These are phyloP conservation scores for Scytalidium lignicola DNA, from an alignment of 2,329 filamentous ascomycete species.

Conservation along the genomic window DNA sequence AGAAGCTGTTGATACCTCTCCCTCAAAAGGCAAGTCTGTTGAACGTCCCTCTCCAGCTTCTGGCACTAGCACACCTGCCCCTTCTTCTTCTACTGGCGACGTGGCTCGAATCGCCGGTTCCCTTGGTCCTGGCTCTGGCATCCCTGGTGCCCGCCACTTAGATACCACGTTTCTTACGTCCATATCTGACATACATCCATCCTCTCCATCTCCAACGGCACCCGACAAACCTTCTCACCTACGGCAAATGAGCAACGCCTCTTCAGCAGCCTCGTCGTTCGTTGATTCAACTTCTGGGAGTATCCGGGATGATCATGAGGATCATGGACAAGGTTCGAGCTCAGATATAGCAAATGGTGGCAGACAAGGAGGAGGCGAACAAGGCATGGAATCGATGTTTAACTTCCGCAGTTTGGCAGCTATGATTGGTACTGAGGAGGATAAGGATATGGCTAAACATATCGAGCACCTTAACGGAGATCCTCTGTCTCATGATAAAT, in stretches of 20 bases:
- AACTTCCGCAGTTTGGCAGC: constrained; percentile 86
- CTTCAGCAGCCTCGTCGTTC: constrained; percentile 74
- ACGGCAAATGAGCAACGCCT: constrained; percentile 80
- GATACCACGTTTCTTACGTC: constrained; percentile 14
- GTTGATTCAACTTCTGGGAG: constrained; percentile 59
- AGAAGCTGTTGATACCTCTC: constrained; percentile 33
- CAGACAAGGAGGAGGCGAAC: constrained; percentile 45
- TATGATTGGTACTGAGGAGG: constrained; percentile 67
- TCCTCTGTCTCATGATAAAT: background rate
- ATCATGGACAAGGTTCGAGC: constrained; percentile 35
- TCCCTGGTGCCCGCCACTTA: constrained; percentile 16
- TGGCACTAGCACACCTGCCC: constrained; percentile 3
- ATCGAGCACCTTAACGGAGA: constrained; percentile 19
- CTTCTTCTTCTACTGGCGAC: constrained; percentile 16
- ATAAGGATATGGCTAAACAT: constrained; percentile 24
- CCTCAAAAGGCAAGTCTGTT: constrained; percentile 63
- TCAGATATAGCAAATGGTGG: constrained; percentile 43
- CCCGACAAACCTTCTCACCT: constrained; percentile 64
- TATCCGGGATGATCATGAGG: constrained; percentile 24
- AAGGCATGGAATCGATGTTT: constrained; percentile 72
- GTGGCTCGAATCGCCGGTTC: constrained; percentile 10
- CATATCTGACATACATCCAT: constrained; percentile 34
- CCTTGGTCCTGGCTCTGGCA: constrained; percentile 11
- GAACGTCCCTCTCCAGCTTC: constrained; percentile 41
- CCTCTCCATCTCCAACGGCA: constrained; percentile 39